These are phyloP conservation scores for Leccinum rimulosum DNA, from an alignment of 768 basidiomycete species.

Conservation along the genomic window DNA sequence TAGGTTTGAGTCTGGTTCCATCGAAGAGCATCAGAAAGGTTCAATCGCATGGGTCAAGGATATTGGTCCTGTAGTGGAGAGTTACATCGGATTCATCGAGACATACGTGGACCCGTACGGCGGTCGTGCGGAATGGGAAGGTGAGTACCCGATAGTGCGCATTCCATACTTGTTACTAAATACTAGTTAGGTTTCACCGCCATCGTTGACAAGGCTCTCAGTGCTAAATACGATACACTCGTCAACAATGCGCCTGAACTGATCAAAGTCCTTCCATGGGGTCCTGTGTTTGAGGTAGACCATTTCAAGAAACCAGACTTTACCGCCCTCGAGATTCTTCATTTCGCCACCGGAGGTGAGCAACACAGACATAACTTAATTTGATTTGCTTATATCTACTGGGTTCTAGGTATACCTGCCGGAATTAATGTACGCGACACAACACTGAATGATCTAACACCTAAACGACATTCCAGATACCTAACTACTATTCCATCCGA, in stretches of 20 bases:
- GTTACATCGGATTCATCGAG: constrained; percentile 85
- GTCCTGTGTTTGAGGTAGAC: constrained; percentile 62
- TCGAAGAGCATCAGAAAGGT: constrained; percentile 75
- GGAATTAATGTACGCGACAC: constrained; percentile 69
- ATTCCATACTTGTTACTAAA: not conserved
- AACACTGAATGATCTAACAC: not conserved
- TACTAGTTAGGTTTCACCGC: constrained; percentile 71
- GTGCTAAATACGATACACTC: constrained; percentile 75
- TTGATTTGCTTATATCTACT: not conserved
- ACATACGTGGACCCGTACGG: constrained; percentile 90
- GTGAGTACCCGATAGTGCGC: constrained; percentile 31
- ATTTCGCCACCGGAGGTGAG: constrained; percentile 80
- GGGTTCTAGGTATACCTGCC: constrained; percentile 64
- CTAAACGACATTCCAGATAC: constrained; percentile 47
- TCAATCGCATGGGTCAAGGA: constrained; percentile 85
- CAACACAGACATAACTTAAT: not conserved
- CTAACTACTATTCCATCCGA: constrained; percentile 84
- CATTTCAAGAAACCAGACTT: constrained; percentile 86
- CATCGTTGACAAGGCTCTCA: constrained; percentile 81
- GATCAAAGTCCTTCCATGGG: constrained; percentile 85
- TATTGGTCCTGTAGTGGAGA: constrained; percentile 83
- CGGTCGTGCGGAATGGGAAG: constrained; percentile 92
- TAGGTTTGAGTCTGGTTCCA: constrained; percentile 73
- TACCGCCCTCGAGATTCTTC: constrained; percentile 77
- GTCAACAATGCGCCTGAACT: constrained; percentile 75